These are phyloP conservation scores for Daedalea quercina DNA, from an alignment of 768 basidiomycete genomes.

Conservation along the genomic window DNA sequence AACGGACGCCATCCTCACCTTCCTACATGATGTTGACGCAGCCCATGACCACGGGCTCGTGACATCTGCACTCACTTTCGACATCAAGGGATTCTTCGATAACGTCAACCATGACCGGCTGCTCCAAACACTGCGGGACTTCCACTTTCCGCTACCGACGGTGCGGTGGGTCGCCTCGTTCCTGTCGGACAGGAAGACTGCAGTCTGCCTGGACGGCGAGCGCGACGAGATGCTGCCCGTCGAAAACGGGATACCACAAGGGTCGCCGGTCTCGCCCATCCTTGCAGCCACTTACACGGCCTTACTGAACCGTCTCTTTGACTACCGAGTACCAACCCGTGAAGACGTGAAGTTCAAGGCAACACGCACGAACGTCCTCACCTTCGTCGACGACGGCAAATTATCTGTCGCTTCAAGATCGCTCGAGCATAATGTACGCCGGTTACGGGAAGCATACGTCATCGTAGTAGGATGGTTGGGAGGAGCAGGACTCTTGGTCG, in stretches of 20 bases:
- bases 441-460: neutral
- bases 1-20: conserved; percentile 15
- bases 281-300: conserved; percentile 9
- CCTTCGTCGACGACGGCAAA: conserved; percentile 30
- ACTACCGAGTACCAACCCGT: conserved; percentile 2
- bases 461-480: neutral
- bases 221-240: conserved; percentile 20
- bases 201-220: conserved; percentile 12
- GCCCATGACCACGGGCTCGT: conserved; percentile 2
- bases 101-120: conserved; percentile 14
- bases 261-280: conserved; percentile 19
- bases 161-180: conserved; percentile 9
- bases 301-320: conserved; percentile 2
- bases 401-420: conserved; percentile 6
- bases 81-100: conserved; percentile 19
- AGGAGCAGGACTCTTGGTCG: neutral
- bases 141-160: conserved; percentile 4
- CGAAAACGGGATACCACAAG: conserved; percentile 27
- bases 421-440: neutral
- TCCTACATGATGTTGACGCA: conserved; percentile 14
- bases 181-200: conserved; percentile 7
- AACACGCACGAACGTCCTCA: conserved; percentile 7
- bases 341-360: conserved; percentile 6
- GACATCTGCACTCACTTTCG: conserved; percentile 12
- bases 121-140: neutral